Base-by-base conservation (phyloP, 2,329 filamentous ascomycete genomes). In the Fusarium sambucinum region DNA sequence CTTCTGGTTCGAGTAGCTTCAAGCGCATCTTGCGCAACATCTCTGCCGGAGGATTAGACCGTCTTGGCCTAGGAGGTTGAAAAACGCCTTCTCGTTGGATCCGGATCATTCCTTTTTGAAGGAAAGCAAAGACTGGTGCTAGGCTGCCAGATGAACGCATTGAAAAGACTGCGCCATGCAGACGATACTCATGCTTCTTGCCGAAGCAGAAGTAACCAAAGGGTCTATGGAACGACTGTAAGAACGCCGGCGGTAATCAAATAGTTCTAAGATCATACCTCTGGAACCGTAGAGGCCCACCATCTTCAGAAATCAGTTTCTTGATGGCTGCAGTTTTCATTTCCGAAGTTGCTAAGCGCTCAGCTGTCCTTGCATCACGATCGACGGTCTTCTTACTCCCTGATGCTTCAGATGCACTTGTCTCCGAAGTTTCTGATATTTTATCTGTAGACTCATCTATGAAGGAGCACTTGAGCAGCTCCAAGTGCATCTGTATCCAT, bases 191-290 rank as follows among this genome's bases (percentile, higher is more conserved):
- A 21, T 66, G 57, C 17, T 69, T 55, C 11, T 54, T 45, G 27
- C 72, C 60, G 19, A 63, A 74, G 35, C 63, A 72, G 55, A 74
- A 74, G 29, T 63, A 73, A 8, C 69, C 72, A 21, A 65, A 73
- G 10, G 69, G 70, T 12, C 72, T 74, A 25, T 5, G 6, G 1
- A 27, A 17, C 3, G n/a, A 23, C 33, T 11, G 21, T 55, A 1
- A 52, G 33, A 25, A 17, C 11, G 8, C 3, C 1, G 2, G 12
- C 1, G 9, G 2, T 1, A 5, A 3, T 10, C 19, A 6, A 1
- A 10, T 3, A 19, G 1, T 7, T n/a, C 10, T 13, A 1, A 5
- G 1, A 23, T 12, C 66, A n/a, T 55, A 72, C 72, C 72, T 63
- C 11, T 63, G 56, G 6, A 73, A 67, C 17, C 55, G 54, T 1